Conservation (phyloP, 768 basidiomycete genomes). For the Kwoniella heveanensis region DNA sequence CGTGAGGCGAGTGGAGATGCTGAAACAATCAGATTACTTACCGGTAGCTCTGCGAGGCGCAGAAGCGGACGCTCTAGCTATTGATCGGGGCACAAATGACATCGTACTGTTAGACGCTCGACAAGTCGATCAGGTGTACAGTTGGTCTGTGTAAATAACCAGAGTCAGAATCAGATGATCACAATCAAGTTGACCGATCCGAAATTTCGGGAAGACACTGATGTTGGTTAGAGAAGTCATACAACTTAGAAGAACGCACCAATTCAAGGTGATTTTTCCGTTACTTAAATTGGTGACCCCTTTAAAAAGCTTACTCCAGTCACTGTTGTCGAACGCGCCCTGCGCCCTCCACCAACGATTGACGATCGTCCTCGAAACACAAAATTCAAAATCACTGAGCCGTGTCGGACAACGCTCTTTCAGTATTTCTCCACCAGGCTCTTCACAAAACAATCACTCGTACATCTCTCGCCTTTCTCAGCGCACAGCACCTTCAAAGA, state of each 20-base stretch:
- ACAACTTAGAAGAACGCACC: no score
- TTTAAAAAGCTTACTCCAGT: neutral
- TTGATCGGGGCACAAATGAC: constrained; percentile 13
- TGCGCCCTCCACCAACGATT: neutral
- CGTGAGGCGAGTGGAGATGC: no score
- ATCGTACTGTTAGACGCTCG: neutral
- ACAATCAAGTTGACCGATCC: no score
- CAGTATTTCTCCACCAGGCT: no score
- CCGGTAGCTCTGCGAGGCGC: neutral
- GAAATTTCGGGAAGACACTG: constrained; percentile 12
- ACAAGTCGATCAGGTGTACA: no score
- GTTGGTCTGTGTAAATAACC: no score
- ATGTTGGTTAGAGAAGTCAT: no score
- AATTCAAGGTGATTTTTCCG: neutral
- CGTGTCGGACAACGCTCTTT: neutral
- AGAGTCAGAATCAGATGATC: no score
- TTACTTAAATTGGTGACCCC: neutral
- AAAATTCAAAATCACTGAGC: neutral
- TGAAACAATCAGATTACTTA: neutral
- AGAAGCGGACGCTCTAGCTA: constrained; percentile 7
- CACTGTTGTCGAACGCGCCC: no score
- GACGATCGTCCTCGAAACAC: neutral
- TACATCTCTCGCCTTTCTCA: neutral
- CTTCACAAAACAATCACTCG: no score
- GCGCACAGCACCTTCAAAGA: neutral